Base-by-base conservation (phyloP, 805 yeast species). In the Dipodascus albidus region DNA sequence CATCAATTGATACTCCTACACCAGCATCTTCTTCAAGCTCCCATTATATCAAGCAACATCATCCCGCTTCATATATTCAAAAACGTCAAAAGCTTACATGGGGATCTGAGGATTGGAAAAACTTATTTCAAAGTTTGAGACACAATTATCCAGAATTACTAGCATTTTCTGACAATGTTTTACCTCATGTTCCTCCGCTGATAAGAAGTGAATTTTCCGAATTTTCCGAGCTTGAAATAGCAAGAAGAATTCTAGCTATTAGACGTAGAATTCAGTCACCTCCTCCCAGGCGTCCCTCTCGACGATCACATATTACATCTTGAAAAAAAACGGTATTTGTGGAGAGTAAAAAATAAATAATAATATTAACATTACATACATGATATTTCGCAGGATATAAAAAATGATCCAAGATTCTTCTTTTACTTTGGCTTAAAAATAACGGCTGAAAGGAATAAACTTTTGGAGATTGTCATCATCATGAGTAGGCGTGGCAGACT, bases 391-490 rank as follows among this genome's bases (percentile, higher is more conserved):
- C 9, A 27, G 33, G 33, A 27, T 6, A 27, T 6, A 27, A 27
- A 27, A 6, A 27, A 6, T 6, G 11, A 6, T 11, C 33, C 11
- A 27, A 6, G 11, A 6, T 27, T 27, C 33, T 27, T 27, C 33
- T 27, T n/a, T n/a, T 27, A 27, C 33, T 27, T 27, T 27, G 33
- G 44, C 20, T 17, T 38, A 38, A n/a, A 38, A 38, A 38, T n/a
- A 38, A n/a, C 44, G 17, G 44, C 44, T 38, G 44, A 38, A 38
- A 11, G 44, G 44, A 17, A 38, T 38, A 38, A 38, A 38, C 44
- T 38, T 38, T 38, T 38, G 44, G 20, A 38, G 17, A 38, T 38
- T 38, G 44, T 38, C 44, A 38, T 38, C 44, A 38, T 38, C 44
- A 49, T 35, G 48, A 49, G 33, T 38, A 4, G 23, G 20, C 3